Evolutionary conservation across 495 filamentous ascomycete species (phyloP), one percentile per base, ranked within the genome.

Genomic region (Polyplosphaeria fusca): DNA sequence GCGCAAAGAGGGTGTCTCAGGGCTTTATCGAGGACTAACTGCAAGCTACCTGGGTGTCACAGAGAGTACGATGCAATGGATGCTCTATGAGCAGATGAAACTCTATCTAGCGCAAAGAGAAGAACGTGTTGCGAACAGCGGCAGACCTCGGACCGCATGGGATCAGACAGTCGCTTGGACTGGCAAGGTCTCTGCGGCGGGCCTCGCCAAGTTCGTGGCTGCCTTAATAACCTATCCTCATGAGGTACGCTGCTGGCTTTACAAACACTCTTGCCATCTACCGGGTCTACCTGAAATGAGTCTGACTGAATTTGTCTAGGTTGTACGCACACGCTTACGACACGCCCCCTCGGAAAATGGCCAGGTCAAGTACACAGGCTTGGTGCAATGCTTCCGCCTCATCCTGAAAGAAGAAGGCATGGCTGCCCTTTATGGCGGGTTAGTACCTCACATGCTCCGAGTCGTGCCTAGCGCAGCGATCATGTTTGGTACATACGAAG

Each of bases 401-500:
- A 83, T 95, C 53, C 88, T 81, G 69, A 88, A 87, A 63, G 87
- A 95, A 68, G 90, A 95, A 73, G 88, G 90, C 26, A 77, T 93
- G 72, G 77, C 80, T 1, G 86, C 82, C 5, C 71, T 95, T 48
- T 95, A 95, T 65, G 90, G 90, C 51, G 91, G 90, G 13, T 71
- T 95, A 65, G 89, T 87, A 25, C 88, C 90, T 22, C 90, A 95
- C 68, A 83, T 95, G 64, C 76, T 92, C 58, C 81, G 90, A 30
- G 90, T 90, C 12, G 88, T 95, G 2, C 90, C 90, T 4, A 90
- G 86, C 46, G 90, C 90, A 12, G 87, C 87, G 47, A 91, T 95
- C 67, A 95, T 91, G 78, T 91, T 95, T 64, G 89, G 89, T 55
- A 91, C 89, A 70, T 95, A 95, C 70, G 89, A 95, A 70, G 82